Conservation (phyloP, 805 yeast genomes). For the Nadsonia fulvescens region DNA sequence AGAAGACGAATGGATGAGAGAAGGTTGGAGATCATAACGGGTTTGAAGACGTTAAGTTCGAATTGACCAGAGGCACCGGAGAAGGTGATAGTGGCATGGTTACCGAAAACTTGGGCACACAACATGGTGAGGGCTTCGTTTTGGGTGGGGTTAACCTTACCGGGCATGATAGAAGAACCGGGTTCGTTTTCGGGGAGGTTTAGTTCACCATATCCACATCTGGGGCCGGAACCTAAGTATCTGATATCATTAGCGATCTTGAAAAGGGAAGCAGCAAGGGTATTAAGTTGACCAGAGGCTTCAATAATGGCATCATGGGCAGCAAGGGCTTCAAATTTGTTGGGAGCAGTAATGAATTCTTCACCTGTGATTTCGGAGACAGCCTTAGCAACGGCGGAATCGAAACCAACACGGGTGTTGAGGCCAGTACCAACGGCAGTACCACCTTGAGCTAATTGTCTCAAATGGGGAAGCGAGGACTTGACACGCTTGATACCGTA, state of each 20-base stretch:
- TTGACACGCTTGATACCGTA: slow-evolving; percentile 84
- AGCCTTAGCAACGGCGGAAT: slow-evolving; percentile 68
- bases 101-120: slow-evolving; percentile 93
- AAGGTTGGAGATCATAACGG: slow-evolving; percentile 82
- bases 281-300: slow-evolving; percentile 92
- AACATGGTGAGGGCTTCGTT: slow-evolving; percentile 98
- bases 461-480: slow-evolving; percentile 53
- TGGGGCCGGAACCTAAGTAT: slow-evolving; percentile 96
- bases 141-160: slow-evolving; percentile 98
- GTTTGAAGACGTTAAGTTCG: slow-evolving; percentile 96
- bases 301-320: slow-evolving; percentile 98
- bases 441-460: slow-evolving; percentile 93
- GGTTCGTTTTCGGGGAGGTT: slow-evolving; percentile 96
- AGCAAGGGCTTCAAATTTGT: slow-evolving; percentile 97
- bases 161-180: slow-evolving; percentile 98
- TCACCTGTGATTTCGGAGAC: slow-evolving; percentile 77
- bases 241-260: slow-evolving; percentile 97
- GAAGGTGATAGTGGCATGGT: slow-evolving; percentile 84
- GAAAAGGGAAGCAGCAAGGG: slow-evolving; percentile 81
- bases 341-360: slow-evolving; percentile 86
- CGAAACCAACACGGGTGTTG: slow-evolving; percentile 85
- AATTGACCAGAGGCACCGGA: slow-evolving; percentile 99
- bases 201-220: slow-evolving; percentile 97
- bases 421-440: slow-evolving; percentile 99
- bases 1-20: slow-evolving; percentile 72